Percentiles rank a stretch among this genome's conserved stretches.
Evolutionary conservation across 176 grass and related monocot species (phyloP).

Genomic region (Aegilops tauschii): DNA sequence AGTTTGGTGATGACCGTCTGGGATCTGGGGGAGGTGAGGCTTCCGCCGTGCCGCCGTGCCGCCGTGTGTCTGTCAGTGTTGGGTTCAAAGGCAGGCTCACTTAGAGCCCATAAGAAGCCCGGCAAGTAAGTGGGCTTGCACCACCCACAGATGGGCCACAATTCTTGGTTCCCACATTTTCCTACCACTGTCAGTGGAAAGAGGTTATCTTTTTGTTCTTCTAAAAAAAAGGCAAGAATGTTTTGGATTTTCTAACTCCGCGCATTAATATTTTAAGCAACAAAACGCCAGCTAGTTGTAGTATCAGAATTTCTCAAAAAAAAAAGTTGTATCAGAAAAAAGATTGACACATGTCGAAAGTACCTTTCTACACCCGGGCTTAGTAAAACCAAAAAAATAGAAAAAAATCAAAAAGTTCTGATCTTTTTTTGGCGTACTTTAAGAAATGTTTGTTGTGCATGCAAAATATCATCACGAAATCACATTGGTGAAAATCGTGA

Average conservation of each 20-base stretch:
- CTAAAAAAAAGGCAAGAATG: background rate
- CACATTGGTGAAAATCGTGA: no score
- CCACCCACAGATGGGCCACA: background rate
- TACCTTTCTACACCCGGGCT: no score
- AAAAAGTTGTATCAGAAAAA: background rate
- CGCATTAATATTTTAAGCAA: background rate
- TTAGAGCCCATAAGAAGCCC: background rate
- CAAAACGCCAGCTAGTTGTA: background rate
- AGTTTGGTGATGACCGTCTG: conserved; percentile 22
- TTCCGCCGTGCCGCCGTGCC: background rate
- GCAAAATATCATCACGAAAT: no score
- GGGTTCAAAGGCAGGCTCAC: background rate
- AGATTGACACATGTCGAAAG: background rate
- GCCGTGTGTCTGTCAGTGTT: background rate
- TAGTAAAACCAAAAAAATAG: no score
- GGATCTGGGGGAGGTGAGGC: conserved; percentile 36
- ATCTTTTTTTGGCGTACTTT: no score
- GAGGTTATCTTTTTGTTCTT: no score
- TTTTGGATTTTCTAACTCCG: background rate
- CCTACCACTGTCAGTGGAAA: background rate
- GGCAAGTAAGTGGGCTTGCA: background rate
- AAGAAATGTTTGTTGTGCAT: no score
- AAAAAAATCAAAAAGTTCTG: no score
- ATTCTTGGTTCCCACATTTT: background rate
- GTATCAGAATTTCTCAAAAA: background rate